phyloP scores from a whole-genome alignment of 2,329 filamentous ascomycete genomes.

The Fusarium succisae region DNA sequence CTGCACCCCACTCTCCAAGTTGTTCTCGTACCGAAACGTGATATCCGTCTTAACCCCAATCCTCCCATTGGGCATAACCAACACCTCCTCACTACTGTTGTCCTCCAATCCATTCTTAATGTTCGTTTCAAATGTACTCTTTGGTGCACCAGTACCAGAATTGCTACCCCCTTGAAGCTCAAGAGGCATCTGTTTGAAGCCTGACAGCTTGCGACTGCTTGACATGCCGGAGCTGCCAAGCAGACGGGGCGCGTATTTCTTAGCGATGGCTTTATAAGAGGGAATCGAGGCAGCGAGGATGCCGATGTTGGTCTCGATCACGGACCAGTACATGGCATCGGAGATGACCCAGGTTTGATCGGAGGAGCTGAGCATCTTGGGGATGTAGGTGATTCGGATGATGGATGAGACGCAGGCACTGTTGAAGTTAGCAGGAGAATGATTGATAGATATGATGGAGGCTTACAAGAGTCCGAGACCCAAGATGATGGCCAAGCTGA shows the following conservation, averaged over 20 bases:
- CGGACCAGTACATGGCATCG: slow-evolving; percentile 32
- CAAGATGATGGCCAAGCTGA: slow-evolving; percentile 15
- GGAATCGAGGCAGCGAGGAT: slow-evolving; percentile 30
- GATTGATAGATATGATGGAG: rapidly evolving
- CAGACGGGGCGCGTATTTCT: slow-evolving; percentile 25
- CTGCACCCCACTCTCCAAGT: not conserved
- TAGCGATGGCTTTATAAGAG: slow-evolving; percentile 28
- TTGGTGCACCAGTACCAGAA: not conserved
- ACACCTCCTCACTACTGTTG: slow-evolving; percentile 22
- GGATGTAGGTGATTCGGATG: slow-evolving; percentile 30
- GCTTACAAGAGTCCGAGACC: slow-evolving; percentile 26
- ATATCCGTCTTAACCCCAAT: slow-evolving; percentile 32
- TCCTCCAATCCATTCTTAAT: slow-evolving; percentile 10
- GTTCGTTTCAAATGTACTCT: slow-evolving; percentile 9
- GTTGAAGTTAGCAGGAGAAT: not conserved
- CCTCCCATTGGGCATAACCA: slow-evolving; percentile 9
- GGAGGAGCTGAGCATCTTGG: slow-evolving; percentile 24
- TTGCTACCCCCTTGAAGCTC: slow-evolving; percentile 5
- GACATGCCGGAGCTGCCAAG: slow-evolving; percentile 24
- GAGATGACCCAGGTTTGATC: slow-evolving; percentile 27
- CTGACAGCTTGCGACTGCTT: slow-evolving; percentile 20
- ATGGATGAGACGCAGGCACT: slow-evolving; percentile 28
- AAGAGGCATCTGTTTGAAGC: slow-evolving; percentile 31
- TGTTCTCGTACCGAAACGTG: slow-evolving; percentile 4
- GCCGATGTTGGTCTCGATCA: slow-evolving; percentile 30